Base-by-base conservation (phyloP, 2,329 filamentous ascomycete genomes). In the Apiospora rasikravindrae region DNA sequence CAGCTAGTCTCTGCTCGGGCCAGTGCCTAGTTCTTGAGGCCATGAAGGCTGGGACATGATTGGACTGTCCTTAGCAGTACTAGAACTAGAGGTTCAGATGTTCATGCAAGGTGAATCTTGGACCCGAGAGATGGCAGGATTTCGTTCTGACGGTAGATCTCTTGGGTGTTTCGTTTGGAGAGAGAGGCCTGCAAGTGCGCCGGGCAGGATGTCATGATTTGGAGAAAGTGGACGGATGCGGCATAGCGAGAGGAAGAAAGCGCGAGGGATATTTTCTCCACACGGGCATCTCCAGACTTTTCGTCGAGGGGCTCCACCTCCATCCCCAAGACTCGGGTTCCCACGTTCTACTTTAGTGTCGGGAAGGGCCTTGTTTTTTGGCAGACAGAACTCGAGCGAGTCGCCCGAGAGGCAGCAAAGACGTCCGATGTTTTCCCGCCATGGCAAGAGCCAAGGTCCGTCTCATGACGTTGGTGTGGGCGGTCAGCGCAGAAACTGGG, bases 381-480 rank as follows among this genome's bases (percentile, higher is more conserved):
- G 45, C 4, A n/a, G 22, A 47, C 4, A 49, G 8, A n/a, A 10
- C 45, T n/a, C 26, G 11, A 61, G 5, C 2, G 33, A 22, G 16
- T n/a, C 19, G 11, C 4, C 57, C 29, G 29, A 64, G 8, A 64
- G 57, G 57, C 22, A 64, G 16, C 4, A 14, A 14, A n/a, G 57
- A n/a, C 22, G 10, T 13, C 57, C 57, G 57, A 64, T 40, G 57
- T 40, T 64, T 64, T 64, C 57, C 57, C 57, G 57, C 19, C 4
- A 3, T n/a, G 2, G 57, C 33, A 64, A 64, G 33, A 40, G 57
- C 57, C n/a, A 64, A 40, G 8, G 57, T 14, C 13, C 19, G 33
- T 64, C 57, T 40, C 57, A 64, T 64, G 57, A 64, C 57, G 57
- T 64, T 64, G 57, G 10, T 64, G 57, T n/a, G 57, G 57, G 57